Evolutionary conservation across 1,284 basidiomycete species (phyloP).

Genomic region (Hemileia vastatrix): DNA sequence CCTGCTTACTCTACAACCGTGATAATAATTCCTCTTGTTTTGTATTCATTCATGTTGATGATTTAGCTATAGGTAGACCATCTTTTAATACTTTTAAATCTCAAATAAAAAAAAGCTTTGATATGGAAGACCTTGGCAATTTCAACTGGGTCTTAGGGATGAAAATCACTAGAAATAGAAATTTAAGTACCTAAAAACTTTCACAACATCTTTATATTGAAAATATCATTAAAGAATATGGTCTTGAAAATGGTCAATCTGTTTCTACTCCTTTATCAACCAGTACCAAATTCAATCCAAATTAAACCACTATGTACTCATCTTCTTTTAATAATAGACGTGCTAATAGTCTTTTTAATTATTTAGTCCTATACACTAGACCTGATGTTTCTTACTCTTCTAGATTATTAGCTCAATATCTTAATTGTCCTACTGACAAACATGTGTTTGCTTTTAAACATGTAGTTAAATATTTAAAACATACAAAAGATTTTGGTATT

Average conservation of each 20-base stretch:
- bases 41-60: conserved; percentile 7
- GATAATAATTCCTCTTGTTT: background rate
- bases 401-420: background rate
- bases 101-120: background rate
- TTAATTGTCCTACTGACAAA: background rate
- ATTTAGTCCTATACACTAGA: conserved; percentile 8
- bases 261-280: background rate
- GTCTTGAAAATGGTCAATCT: background rate
- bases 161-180: too few species aligned
- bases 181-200: too few species aligned
- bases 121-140: conserved; percentile 11
- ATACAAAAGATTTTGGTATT: background rate
- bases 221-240: background rate
- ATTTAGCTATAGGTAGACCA: background rate
- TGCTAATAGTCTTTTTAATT: background rate
- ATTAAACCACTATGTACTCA: too few species aligned
- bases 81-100: background rate
- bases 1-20: background rate
- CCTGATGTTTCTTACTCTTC: conserved; percentile 4
- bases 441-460: background rate
- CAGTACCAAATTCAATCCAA: background rate
- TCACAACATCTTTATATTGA: background rate
- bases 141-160: conserved; percentile 2
- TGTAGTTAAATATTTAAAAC: background rate
- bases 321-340: background rate